Base-by-base conservation (phyloP, 768 basidiomycete species). In the Phaeolepiota aurea region DNA sequence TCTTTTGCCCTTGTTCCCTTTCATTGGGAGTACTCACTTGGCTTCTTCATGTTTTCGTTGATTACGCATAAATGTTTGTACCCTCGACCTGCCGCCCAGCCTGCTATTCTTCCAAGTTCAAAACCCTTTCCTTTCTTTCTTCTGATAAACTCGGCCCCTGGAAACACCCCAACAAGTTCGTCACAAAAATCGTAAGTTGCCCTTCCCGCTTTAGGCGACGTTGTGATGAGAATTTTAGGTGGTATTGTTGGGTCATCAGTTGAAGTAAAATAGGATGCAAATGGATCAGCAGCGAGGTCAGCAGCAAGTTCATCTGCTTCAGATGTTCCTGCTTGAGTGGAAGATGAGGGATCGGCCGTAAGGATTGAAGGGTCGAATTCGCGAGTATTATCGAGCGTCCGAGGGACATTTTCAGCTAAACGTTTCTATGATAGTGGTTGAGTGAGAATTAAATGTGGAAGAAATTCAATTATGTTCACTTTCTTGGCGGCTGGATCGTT, bases 41-140 rank as follows among this genome's bases (percentile, higher is more conserved):
- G 87, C 55, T 82, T 83, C 56, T 92, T 92, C 71, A 81, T 82
- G 51, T 98, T 88, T 54, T 99, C 96, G 47, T 98, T 98, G 22
- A 98, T 88, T 2, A 99, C 89, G 32, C 87, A 71, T 47, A 98
- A 56, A 48, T 93, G 89, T 32, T 82, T 84, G 56, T 89, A 99
- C 2, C 84, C 85, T 52, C 96, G 67, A 31, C 79, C 83, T 10
- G 85, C 82, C 15, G 91, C 91, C 96, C 96, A 99, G 2, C 84
- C 77, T 20, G 93, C 87, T 53, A 97, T 87, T 44, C 82, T 69
- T 0, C 93, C 93, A 51, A 94, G 65, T 62, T 94, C 91, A 52
- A 87, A 94, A 0, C 87, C 89, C 50, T 87, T 83, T 1, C 89
- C 87, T 56, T 87, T 90, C 53, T 87, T 87, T 49, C 93, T 66